These are phyloP conservation scores for Mortierella sp. DNA, from an alignment of 371 early-diverging fungal species.

Conservation along the genomic window DNA sequence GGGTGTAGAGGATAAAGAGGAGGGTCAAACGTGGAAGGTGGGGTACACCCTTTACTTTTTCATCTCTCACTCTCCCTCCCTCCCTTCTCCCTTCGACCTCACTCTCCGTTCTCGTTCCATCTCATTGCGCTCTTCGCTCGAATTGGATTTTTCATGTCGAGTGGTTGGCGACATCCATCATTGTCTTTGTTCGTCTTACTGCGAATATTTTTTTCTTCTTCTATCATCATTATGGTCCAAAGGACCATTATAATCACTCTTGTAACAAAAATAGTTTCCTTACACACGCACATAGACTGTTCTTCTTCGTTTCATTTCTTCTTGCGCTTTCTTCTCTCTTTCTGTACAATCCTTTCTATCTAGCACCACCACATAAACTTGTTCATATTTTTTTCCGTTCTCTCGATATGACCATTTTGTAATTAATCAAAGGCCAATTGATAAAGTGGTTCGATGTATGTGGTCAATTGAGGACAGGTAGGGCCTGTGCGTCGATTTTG, in stretches of 20 bases:
- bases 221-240: neutral
- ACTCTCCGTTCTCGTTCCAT: neutral
- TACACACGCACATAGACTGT: neutral
- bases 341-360: conserved; percentile 4
- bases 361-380: neutral
- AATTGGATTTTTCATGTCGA: neutral
- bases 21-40: neutral
- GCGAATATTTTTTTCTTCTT: neutral
- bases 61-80: neutral
- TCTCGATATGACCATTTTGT: neutral
- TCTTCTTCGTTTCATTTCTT: neutral
- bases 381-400: neutral
- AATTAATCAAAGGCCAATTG: neutral
- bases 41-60: neutral
- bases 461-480: neutral
- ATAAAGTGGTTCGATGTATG: neutral
- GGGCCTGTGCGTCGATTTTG: conserved; percentile 5
- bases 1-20: neutral
- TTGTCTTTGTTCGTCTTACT: conserved; percentile 5
- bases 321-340: neutral
- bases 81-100: neutral
- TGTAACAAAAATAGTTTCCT: neutral
- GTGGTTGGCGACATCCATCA: neutral
- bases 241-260: neutral
- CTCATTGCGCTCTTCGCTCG: neutral